These are phyloP conservation scores for Gelatoporia subvermispora DNA, from an alignment of 768 basidiomycete genomes.

Conservation along the genomic window DNA sequence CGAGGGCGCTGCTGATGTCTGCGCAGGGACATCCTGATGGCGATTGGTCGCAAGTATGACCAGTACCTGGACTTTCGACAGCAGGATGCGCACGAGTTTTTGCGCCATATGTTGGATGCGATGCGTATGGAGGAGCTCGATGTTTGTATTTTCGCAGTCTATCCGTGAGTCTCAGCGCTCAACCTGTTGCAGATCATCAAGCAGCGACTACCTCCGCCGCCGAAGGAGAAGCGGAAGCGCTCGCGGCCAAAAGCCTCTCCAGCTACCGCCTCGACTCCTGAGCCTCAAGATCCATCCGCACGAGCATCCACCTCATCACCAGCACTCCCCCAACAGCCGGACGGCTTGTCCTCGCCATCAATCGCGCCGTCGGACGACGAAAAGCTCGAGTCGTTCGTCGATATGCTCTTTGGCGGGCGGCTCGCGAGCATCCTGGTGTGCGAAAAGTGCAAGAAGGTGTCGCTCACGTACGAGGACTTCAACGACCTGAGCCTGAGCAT, in stretches of 20 bases:
- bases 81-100: conserved; percentile 93
- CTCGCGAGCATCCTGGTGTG: conserved; percentile 91
- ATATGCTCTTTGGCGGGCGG: conserved; percentile 87
- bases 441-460: conserved; percentile 90
- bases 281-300: not conserved
- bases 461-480: conserved; percentile 90
- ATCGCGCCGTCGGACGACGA: conserved; percentile 35
- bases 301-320: not conserved
- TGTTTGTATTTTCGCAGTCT: conserved; percentile 35
- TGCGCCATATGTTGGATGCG: conserved; percentile 84
- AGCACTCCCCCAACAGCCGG: not conserved
- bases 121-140: conserved; percentile 95
- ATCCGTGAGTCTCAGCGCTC: not conserved
- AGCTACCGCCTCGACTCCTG: conserved; percentile 4
- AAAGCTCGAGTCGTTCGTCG: conserved; percentile 66
- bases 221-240: conserved; percentile 34
- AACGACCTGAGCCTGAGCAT: conserved; percentile 90
- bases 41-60: conserved; percentile 81
- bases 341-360: not conserved
- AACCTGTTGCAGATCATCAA: conserved; percentile 65
- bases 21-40: conserved; percentile 53
- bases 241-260: not conserved
- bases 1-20: not conserved
- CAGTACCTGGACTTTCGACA: conserved; percentile 95
- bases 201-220: conserved; percentile 46